Percentiles rank a stretch among this genome's conserved stretches.
phyloP scores from a whole-genome alignment of 768 basidiomycete species.

The Kwoniella botswanensis region DNA sequence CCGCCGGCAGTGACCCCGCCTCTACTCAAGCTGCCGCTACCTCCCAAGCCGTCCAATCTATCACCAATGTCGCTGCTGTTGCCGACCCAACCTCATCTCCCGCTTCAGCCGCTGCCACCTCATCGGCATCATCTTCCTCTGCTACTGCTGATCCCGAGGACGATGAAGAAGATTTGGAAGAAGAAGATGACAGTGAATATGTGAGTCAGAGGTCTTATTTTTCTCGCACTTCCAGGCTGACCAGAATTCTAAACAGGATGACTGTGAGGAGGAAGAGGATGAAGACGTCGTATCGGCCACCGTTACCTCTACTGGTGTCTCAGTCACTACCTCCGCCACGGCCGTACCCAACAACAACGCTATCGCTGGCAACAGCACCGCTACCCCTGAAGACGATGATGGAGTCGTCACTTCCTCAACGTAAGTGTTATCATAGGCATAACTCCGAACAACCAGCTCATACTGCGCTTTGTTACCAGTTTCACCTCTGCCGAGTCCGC shows the following conservation, averaged over 20 bases:
- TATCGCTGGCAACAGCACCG: constrained; percentile 7
- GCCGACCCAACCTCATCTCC: constrained; percentile 4
- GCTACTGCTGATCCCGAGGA: constrained; percentile 2
- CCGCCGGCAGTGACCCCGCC: constrained; percentile 17
- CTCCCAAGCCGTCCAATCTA: not conserved
- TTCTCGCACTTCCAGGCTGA: not conserved
- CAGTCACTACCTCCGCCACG: constrained; percentile 2
- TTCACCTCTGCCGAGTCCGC: not conserved
- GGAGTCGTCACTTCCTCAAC: constrained; percentile 1
- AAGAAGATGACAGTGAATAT: constrained; percentile 22
- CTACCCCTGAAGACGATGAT: constrained; percentile 6
- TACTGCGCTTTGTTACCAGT: not conserved
- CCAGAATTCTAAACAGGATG: constrained; percentile 8
- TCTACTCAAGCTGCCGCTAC: constrained; percentile 8
- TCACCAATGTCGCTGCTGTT: constrained; percentile 18
- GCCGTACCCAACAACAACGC: constrained; percentile 7
- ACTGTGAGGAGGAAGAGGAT: constrained; percentile 26
- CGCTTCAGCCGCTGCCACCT: constrained; percentile 4
- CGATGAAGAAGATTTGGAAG: constrained; percentile 10
- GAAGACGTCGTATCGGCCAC: not conserved
- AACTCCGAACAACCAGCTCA: not conserved
- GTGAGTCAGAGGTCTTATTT: not conserved
- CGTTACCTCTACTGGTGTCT: constrained; percentile 10
- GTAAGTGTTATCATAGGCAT: not conserved
- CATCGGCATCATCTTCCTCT: constrained; percentile 1